A percentile compares a stretch with the other conserved stretches of the same genome.
Conservation (phyloP, 176 grass and related monocot genomes). For the Eleusine indica region DNA sequence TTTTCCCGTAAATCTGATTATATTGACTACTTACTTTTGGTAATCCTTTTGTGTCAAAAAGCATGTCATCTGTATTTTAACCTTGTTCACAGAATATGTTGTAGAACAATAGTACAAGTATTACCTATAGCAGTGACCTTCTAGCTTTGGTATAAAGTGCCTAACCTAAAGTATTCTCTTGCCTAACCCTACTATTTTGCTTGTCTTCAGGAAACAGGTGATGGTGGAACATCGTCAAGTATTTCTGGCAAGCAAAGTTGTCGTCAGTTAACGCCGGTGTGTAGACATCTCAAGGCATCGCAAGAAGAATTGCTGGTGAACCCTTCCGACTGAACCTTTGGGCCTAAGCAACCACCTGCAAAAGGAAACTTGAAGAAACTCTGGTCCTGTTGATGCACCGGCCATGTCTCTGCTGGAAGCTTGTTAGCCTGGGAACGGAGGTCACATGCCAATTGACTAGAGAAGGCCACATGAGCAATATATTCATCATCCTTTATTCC, state of each 20-base stretch:
- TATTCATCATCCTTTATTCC: background rate
- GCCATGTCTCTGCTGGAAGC: background rate
- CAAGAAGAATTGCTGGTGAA: slow-evolving; percentile 28
- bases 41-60: background rate
- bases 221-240: slow-evolving; percentile 26
- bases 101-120: background rate
- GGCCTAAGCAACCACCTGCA: slow-evolving; percentile 49
- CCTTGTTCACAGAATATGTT: slow-evolving; percentile 3
- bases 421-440: background rate
- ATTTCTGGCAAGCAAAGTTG: slow-evolving; percentile 38
- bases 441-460: background rate
- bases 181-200: slow-evolving; percentile 49
- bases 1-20: background rate
- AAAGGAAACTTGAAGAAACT: slow-evolving; percentile 15
- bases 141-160: slow-evolving; percentile 34
- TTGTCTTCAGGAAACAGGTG: slow-evolving; percentile 24
- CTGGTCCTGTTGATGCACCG: background rate
- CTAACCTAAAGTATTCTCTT: slow-evolving; percentile 52
- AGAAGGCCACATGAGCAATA: background rate
- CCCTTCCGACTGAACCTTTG: slow-evolving; percentile 37
- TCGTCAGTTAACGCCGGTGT: background rate
- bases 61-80: background rate
- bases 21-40: background rate
- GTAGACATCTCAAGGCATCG: slow-evolving; percentile 3
- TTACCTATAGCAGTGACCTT: slow-evolving; percentile 13